Conservation (phyloP, 352 stramenopile genomes). For the Plasmopara muralis region DNA sequence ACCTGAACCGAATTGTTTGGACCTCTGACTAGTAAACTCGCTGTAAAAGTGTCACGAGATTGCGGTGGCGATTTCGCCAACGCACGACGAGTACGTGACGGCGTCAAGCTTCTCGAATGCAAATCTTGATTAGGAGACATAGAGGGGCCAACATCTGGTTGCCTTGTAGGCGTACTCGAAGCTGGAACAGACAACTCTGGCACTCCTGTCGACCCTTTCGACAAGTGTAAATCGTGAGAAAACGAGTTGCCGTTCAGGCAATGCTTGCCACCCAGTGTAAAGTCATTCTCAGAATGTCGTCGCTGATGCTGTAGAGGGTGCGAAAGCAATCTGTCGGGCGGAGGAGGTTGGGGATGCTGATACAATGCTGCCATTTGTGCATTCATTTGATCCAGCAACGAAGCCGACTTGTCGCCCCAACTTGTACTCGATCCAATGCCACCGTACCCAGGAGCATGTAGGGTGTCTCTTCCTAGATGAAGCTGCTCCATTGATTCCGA, state of each 20-base stretch:
- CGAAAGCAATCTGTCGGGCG: constrained; percentile 16
- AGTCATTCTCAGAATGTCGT: constrained; percentile 29
- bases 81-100: constrained; percentile 29
- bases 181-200: constrained; percentile 15
- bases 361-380: constrained; percentile 72
- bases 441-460: constrained; percentile 8
- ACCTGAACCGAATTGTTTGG: constrained; percentile 34
- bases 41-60: constrained; percentile 25
- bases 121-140: constrained; percentile 16
- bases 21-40: constrained; percentile 18
- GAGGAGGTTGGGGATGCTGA: constrained; percentile 23
- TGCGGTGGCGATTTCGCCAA: constrained; percentile 35
- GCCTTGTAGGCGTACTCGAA: constrained; percentile 6
- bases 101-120: constrained; percentile 23
- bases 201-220: constrained; percentile 1
- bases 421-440: constrained; percentile 2
- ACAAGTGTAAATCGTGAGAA: background rate
- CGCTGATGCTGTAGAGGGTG: constrained; percentile 22
- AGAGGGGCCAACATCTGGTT: constrained; percentile 8
- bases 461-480: constrained; percentile 15
- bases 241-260: constrained; percentile 4
- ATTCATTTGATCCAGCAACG: constrained; percentile 72
- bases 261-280: constrained; percentile 27
- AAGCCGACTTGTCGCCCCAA: constrained; percentile 18
- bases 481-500: constrained; percentile 42